Evolutionary conservation across 352 stramenopile genomes (phyloP).

Genomic region (Thraustotheca clavata): DNA sequence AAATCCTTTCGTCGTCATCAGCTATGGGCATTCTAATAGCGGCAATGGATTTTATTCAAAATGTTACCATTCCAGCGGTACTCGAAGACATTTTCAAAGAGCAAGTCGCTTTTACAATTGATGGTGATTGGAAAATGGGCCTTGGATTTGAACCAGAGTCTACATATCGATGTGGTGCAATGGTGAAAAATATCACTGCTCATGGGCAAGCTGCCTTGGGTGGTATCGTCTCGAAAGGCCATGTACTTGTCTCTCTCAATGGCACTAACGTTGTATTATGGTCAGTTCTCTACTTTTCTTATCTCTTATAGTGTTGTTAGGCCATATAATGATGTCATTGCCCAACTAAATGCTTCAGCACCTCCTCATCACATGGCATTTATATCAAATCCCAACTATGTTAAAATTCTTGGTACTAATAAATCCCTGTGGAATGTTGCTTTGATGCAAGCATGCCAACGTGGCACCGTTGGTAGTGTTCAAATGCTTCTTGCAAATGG

Average conservation of each 20-base stretch:
- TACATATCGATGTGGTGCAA: slow-evolving; percentile 75
- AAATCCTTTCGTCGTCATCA: neutral
- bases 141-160: slow-evolving; percentile 75
- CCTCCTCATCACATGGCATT: slow-evolving; percentile 74
- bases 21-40: slow-evolving; percentile 61
- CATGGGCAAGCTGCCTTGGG: slow-evolving; percentile 67
- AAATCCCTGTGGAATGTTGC: slow-evolving; percentile 86
- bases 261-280: slow-evolving; percentile 82
- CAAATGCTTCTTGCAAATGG: slow-evolving; percentile 84
- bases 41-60: slow-evolving; percentile 76
- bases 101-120: slow-evolving; percentile 82
- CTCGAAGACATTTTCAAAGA: slow-evolving; percentile 87
- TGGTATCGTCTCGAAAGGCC: slow-evolving; percentile 58
- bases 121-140: slow-evolving; percentile 71
- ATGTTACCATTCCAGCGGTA: slow-evolving; percentile 77
- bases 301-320: neutral
- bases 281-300: slow-evolving; percentile 16
- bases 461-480: slow-evolving; percentile 71
- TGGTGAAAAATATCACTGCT: slow-evolving; percentile 67
- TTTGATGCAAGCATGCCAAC: slow-evolving; percentile 79
- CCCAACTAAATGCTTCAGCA: slow-evolving; percentile 49
- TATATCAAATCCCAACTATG: slow-evolving; percentile 77
- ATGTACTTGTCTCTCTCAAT: slow-evolving; percentile 79
- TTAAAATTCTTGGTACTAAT: slow-evolving; percentile 80
- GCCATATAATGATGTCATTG: slow-evolving; percentile 61